Conservation (phyloP, 1,139 yeast species). For the Nakaseomyces bracarensis region DNA sequence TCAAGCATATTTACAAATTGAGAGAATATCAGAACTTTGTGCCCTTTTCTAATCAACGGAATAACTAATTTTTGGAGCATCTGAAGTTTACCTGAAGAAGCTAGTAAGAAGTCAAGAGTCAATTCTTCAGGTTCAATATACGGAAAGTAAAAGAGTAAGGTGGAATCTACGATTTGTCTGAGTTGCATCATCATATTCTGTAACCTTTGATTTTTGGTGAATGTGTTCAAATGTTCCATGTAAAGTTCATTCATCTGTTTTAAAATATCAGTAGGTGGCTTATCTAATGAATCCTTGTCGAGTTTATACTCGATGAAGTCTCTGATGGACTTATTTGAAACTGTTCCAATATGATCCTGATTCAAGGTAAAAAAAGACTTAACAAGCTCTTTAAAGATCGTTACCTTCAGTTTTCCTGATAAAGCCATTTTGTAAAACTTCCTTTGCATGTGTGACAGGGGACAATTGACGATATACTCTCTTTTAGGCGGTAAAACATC, state of each 20-base stretch:
- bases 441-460: conserved; percentile 55
- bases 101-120: conserved; percentile 34
- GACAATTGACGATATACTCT: conserved; percentile 73
- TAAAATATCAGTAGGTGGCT: conserved; percentile 12
- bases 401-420: conserved; percentile 37
- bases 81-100: conserved; percentile 63
- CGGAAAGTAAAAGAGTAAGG: conserved; percentile 76
- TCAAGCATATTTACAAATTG: conserved; percentile 80
- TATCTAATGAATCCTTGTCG: conserved; percentile 10
- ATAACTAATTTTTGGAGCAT: conserved; percentile 56
- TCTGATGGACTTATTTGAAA: conserved; percentile 35
- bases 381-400: conserved; percentile 40
- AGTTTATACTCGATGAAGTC: conserved; percentile 34
- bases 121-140: conserved; percentile 42
- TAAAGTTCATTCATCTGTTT: conserved; percentile 27
- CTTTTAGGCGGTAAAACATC: conserved; percentile 69
- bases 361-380: conserved; percentile 37
- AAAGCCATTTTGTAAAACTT: conserved; percentile 57
- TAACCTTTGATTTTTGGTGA: conserved; percentile 39
- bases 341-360: conserved; percentile 33
- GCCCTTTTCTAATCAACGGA: conserved; percentile 41
- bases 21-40: conserved; percentile 70
- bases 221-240: conserved; percentile 26
- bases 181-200: conserved; percentile 74
- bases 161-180: conserved; percentile 76